Evolutionary conservation across 139 green algal genomes (phyloP).

Genomic region (Chlamydomonas sp.): DNA sequence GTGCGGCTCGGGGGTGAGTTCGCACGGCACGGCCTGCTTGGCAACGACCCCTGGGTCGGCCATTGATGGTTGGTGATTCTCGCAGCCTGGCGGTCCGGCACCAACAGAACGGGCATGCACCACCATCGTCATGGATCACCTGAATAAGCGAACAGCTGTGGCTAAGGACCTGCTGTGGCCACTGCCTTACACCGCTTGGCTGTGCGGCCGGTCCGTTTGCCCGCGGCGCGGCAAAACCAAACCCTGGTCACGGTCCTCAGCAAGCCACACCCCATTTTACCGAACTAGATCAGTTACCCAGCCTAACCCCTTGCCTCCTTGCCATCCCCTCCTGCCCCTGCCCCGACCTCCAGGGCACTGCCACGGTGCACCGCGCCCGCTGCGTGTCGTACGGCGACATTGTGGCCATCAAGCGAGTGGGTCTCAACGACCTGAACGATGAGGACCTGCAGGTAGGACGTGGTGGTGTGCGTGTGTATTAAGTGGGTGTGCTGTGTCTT

Average conservation of each 20-base stretch:
- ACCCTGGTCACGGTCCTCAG: too few relatives aligned
- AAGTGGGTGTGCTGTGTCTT: not conserved
- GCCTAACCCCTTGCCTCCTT: not conserved
- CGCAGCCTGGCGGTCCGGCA: too few relatives aligned
- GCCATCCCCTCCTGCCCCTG: not conserved
- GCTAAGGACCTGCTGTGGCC: too few relatives aligned
- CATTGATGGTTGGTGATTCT: not conserved
- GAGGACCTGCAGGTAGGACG: constrained; percentile 75
- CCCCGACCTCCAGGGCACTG: constrained; percentile 11
- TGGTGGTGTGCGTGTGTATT: too few relatives aligned
- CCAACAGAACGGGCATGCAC: too few relatives aligned
- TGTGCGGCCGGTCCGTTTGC: too few relatives aligned
- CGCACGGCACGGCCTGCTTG: not conserved
- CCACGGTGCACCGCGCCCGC: constrained; percentile 75
- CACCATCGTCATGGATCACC: too few relatives aligned
- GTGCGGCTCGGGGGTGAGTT: constrained; percentile 80
- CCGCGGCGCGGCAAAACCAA: too few relatives aligned
- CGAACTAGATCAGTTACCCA: not conserved
- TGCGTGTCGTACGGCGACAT: constrained; percentile 76
- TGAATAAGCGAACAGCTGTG: too few relatives aligned
- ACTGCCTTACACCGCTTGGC: too few relatives aligned
- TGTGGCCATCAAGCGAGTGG: constrained; percentile 93
- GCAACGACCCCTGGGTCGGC: too few relatives aligned
- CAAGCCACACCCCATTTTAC: too few relatives aligned
- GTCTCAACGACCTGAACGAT: constrained; percentile 84